Evolutionary conservation across 2,329 filamentous ascomycete genomes (phyloP), one percentile per base, ranked within the genome.

Genomic region (Thermothelomyces thermophilus): DNA sequence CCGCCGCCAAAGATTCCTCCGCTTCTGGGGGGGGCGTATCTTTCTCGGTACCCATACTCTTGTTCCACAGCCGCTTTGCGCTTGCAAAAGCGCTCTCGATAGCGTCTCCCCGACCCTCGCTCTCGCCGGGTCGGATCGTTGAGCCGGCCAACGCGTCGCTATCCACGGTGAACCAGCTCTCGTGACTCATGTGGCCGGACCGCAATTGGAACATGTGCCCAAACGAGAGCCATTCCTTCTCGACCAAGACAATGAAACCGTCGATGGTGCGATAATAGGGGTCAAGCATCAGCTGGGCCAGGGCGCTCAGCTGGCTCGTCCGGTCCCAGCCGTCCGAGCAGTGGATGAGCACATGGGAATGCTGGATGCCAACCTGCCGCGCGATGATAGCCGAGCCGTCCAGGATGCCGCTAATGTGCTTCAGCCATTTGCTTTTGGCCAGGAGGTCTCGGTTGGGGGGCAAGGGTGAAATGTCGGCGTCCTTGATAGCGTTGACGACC

Each of bases 281-380:
- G 63, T 98, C 93, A 8, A 98, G 77, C 73, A 95, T 91, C 34
- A 98, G 77, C 69, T 98, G 90, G 49, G 90, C 85, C 50, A 98
- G 71, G 4, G 90, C 90, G 62, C 90, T 94, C 45, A 98, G 77
- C 69, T 98, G 93, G 62, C 90, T 91, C 7, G 93, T 98, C 44
- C 93, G 85, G 68, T 98, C 93, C 93, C 93, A 98, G 3, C 93
- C 93, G 68, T 98, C 93, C 2, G 93, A 97, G 68, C 93, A 98
- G 68, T 98, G 93, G 42, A 98, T 95, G 40, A 98, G 73, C 10
- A 95, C 91, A 65, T 98, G 90, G 1, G 90, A 95, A 63, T 96
- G 91, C 57, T 89, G 86, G 51, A 97, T 83, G 26, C 90, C 93
- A 30, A 98, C 84, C 60, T 93, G 88, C 28, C 87, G 79, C 26